Percentiles rank a stretch among this genome's conserved stretches.
Conservation (phyloP, 2,329 filamentous ascomycete species). For the Aureobasidium sp. region DNA sequence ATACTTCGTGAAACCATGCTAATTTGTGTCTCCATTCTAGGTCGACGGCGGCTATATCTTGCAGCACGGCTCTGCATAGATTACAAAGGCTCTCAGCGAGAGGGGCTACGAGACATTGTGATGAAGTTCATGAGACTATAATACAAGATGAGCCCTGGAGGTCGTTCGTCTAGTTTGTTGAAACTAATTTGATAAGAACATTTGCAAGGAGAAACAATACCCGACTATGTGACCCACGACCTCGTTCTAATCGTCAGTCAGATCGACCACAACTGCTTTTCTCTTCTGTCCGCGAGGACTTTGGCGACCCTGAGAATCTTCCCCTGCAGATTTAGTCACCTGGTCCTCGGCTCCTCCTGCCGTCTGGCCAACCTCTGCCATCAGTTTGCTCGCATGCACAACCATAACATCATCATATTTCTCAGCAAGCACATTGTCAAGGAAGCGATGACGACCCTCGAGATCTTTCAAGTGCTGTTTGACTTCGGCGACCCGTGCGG, state of each 20-base stretch:
- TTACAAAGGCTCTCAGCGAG: background rate
- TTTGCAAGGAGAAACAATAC: no score
- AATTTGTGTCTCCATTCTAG: background rate
- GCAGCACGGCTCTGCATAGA: slow-evolving; percentile 15
- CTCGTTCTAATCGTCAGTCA: background rate
- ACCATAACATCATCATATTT: background rate
- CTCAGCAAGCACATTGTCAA: background rate
- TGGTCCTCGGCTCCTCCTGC: background rate
- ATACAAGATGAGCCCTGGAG: background rate
- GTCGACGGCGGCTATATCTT: slow-evolving; percentile 46
- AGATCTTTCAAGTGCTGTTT: background rate
- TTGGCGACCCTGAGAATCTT: background rate
- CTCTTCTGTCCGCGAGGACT: background rate
- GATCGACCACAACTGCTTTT: background rate
- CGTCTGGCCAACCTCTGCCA: background rate
- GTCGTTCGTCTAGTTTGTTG: background rate
- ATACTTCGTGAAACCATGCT: background rate
- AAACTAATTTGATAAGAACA: background rate
- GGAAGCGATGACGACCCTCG: background rate
- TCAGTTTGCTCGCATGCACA: background rate
- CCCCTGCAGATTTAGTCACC: background rate
- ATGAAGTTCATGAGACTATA: background rate
- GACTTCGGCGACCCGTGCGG: background rate
- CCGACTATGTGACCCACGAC: background rate
- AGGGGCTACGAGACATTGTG: background rate